A percentile compares a stretch with the other conserved stretches of the same genome.
These are phyloP conservation scores for Orbilia ellipsospora DNA, from an alignment of 2,329 filamentous ascomycete species.

Conservation along the genomic window DNA sequence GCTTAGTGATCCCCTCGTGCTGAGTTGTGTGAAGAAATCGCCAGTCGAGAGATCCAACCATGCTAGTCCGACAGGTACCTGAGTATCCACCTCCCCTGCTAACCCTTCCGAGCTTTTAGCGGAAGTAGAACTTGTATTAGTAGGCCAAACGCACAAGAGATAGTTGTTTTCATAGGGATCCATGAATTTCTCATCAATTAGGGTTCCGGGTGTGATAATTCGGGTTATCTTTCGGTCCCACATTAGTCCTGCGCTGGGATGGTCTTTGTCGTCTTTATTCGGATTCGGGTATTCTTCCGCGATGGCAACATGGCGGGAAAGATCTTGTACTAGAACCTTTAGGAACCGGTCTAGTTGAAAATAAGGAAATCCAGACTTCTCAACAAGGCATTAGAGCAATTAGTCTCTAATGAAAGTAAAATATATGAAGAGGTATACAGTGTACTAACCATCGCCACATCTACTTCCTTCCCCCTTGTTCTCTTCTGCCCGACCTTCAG, in stretches of 20 bases:
- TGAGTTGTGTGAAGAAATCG: constrained; percentile 86
- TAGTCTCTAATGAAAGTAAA: neutral
- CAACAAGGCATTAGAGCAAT: neutral
- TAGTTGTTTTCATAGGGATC: constrained; percentile 95
- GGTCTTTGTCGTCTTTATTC: constrained; percentile 70
- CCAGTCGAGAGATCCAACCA: constrained; percentile 97
- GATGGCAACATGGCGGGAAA: constrained; percentile 90
- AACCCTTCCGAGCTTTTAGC: neutral
- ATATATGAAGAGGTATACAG: constrained; percentile 42
- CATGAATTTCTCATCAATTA: constrained; percentile 98
- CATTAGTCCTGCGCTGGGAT: constrained; percentile 73
- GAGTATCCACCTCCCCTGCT: constrained; percentile 18
- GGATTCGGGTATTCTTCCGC: constrained; percentile 90
- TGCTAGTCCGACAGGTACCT: constrained; percentile 74
- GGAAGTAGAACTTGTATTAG: neutral
- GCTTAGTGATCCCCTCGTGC: constrained; percentile 76
- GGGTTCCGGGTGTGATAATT: constrained; percentile 90
- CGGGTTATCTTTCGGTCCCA: constrained; percentile 87
- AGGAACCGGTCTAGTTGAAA: constrained; percentile 92
- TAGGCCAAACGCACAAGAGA: constrained; percentile 74
- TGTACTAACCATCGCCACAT: constrained; percentile 80
- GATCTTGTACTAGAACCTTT: constrained; percentile 90
- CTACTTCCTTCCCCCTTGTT: constrained; percentile 73
- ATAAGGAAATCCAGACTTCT: constrained; percentile 87
- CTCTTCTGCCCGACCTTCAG: constrained; percentile 86